phyloP scores from a whole-genome alignment of 2,329 filamentous ascomycete species.

The Fusarium secorum region DNA sequence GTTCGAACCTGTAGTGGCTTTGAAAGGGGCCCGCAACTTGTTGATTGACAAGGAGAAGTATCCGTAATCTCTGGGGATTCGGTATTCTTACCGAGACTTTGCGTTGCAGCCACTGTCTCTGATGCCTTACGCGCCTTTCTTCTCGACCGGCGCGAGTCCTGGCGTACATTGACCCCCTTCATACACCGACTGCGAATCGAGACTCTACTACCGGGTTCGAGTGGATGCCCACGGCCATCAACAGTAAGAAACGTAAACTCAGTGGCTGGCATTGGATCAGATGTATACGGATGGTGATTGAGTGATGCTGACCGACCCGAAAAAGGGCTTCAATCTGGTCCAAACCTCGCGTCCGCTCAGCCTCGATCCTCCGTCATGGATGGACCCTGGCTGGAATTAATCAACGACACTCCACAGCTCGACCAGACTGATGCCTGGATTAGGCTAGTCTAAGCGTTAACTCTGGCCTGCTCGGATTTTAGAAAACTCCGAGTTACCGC shows the following conservation, averaged over 20 bases:
- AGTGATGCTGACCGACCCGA: neutral
- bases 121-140: neutral
- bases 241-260: neutral
- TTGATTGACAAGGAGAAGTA: rapidly evolving
- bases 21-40: neutral
- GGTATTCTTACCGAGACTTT: rapidly evolving
- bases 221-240: neutral
- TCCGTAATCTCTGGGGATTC: rapidly evolving
- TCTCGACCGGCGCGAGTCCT: neutral
- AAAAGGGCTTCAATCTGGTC: neutral
- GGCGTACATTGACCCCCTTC: conserved; percentile 3
- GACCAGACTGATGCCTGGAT: neutral
- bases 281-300: rapidly evolving
- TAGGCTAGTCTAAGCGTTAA: neutral
- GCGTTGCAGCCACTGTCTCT: rapidly evolving
- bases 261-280: neutral
- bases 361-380: no score
- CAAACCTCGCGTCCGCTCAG: neutral
- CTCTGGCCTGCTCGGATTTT: neutral
- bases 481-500: neutral
- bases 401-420: neutral
- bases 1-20: neutral
- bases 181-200: conserved; percentile 5
- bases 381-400: neutral
- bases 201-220: neutral